Evolutionary conservation across 306 rosid genomes (phyloP).

Genomic region (Pueraria montana): DNA sequence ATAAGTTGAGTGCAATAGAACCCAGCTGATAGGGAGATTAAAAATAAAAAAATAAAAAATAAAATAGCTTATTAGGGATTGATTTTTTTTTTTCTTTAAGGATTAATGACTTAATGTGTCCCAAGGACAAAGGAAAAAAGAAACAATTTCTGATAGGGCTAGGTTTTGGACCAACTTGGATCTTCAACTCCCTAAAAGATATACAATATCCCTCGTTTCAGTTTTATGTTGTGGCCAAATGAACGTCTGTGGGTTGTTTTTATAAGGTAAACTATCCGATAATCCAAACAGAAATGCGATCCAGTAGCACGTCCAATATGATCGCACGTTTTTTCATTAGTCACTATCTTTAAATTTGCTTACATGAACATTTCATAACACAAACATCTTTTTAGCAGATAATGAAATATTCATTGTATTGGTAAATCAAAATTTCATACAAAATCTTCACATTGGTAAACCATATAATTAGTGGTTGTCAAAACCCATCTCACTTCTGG

Average conservation of each 20-base stretch:
- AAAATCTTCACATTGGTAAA: constrained; percentile 41
- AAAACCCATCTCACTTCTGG: constrained; percentile 45
- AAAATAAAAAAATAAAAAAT: no score
- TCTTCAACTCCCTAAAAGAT: no score
- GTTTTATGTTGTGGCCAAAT: not conserved
- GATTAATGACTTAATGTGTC: no score
- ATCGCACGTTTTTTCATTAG: not conserved
- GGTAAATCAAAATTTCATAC: constrained; percentile 35
- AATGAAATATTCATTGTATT: not conserved
- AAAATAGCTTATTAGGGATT: no score
- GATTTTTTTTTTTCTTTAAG: no score
- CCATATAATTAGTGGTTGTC: constrained; percentile 43
- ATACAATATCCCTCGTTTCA: no score
- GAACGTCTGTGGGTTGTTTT: not conserved
- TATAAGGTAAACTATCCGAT: not conserved
- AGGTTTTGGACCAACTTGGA: no score
- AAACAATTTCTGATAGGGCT: no score
- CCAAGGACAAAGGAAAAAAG: no score
- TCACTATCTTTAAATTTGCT: not conserved
- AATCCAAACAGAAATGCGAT: not conserved
- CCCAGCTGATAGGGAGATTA: no score
- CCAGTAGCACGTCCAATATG: no score
- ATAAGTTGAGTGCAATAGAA: no score
- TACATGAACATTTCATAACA: not conserved
- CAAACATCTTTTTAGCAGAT: not conserved